A percentile compares a stretch with the other conserved stretches of the same genome.
Conservation (phyloP, 2,329 filamentous ascomycete genomes). For the Colletotrichum sansevieriae region DNA sequence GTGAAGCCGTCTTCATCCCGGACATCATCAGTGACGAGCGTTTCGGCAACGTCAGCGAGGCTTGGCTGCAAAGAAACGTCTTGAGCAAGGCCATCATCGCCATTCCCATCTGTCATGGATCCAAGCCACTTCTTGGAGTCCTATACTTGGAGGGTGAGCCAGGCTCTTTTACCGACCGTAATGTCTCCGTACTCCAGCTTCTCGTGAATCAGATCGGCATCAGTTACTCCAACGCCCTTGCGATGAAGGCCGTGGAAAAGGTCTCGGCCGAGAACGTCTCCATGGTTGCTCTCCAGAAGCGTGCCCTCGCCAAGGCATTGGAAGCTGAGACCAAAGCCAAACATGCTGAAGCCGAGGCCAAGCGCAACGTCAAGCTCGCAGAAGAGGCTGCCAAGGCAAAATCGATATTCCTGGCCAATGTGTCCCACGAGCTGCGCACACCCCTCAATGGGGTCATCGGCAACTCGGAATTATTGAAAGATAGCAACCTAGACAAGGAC, state of each 20-base stretch:
- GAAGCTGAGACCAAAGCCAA: slow-evolving; percentile 83
- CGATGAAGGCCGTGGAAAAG: slow-evolving; percentile 79
- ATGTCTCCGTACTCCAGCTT: slow-evolving; percentile 74
- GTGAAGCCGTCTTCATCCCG: slow-evolving; percentile 80
- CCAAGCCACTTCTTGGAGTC: slow-evolving; percentile 77
- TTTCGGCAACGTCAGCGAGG: slow-evolving; percentile 79
- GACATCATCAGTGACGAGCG: slow-evolving; percentile 82
- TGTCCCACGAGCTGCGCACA: slow-evolving; percentile 84
- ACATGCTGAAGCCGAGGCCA: slow-evolving; percentile 79
- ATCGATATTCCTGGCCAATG: slow-evolving; percentile 83
- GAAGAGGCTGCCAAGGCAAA: slow-evolving; percentile 88
- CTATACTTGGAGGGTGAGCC: slow-evolving; percentile 82
- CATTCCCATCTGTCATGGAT: slow-evolving; percentile 82
- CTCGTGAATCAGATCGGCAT: slow-evolving; percentile 84
- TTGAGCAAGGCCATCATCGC: slow-evolving; percentile 81
- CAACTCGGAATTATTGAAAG: slow-evolving; percentile 85
- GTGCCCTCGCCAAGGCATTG: slow-evolving; percentile 77
- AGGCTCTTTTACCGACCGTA: slow-evolving; percentile 82
- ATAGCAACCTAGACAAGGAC: slow-evolving; percentile 80
- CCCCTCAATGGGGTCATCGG: slow-evolving; percentile 91
- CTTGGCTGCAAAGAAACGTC: slow-evolving; percentile 77
- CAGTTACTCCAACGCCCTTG: slow-evolving; percentile 76
- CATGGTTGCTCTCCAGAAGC: slow-evolving; percentile 83
- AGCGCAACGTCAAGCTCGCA: slow-evolving; percentile 83
- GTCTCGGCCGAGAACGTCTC: slow-evolving; percentile 82